Evolutionary conservation across 352 stramenopile genomes (phyloP).

Genomic region (Halophytophthora polymorphica): DNA sequence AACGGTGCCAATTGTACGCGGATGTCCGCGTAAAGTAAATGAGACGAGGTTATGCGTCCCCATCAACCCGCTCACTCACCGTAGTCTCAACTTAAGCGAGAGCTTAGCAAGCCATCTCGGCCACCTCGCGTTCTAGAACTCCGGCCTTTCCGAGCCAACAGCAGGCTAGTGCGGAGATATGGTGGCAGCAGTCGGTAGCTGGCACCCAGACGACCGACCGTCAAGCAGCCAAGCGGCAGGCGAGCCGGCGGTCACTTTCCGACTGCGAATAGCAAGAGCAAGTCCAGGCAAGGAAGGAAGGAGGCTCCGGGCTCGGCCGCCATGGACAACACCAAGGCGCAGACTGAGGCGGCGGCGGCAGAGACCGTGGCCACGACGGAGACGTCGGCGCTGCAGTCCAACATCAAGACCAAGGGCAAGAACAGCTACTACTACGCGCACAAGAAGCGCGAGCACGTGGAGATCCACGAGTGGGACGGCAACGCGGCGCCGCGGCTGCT

Average conservation of each 20-base stretch:
- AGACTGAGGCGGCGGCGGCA: background rate
- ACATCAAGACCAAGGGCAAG: slow-evolving; percentile 78
- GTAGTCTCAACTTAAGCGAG: too few species aligned
- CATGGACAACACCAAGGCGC: slow-evolving; percentile 24
- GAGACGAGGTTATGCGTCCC: background rate
- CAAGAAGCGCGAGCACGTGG: slow-evolving; percentile 75
- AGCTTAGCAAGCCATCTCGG: too few species aligned
- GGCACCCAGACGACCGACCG: too few species aligned
- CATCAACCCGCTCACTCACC: too few species aligned
- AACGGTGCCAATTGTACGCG: background rate
- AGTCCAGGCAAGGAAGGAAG: too few species aligned
- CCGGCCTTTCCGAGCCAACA: too few species aligned
- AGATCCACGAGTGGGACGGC: slow-evolving; percentile 83
- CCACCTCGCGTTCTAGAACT: background rate
- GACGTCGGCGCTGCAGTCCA: slow-evolving; percentile 68
- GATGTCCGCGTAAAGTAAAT: background rate
- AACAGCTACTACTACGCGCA: slow-evolving; percentile 90
- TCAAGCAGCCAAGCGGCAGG: too few species aligned
- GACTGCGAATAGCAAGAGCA: too few species aligned
- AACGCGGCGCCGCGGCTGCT: slow-evolving; percentile 73
- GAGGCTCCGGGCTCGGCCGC: too few species aligned
- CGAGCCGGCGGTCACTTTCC: too few species aligned
- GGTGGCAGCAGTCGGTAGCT: too few species aligned
- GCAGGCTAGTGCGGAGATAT: too few species aligned
- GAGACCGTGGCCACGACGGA: slow-evolving; percentile 1